Evolutionary conservation across 208 protist species (phyloP).

Genomic region (Wallacemonas sp.): DNA sequence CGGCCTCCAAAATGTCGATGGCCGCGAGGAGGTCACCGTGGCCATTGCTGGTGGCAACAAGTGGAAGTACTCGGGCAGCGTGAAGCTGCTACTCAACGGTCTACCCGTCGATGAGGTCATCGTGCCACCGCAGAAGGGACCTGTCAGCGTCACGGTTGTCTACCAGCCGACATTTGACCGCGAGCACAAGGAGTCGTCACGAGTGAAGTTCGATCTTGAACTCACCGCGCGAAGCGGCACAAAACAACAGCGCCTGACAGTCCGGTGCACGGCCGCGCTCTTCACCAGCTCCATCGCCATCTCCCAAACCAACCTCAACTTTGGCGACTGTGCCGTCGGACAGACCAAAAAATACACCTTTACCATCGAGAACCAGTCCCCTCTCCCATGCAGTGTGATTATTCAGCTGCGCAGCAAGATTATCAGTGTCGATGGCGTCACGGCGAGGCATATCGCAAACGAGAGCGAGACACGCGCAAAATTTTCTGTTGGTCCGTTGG

Average conservation of each 20-base stretch:
- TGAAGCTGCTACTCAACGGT: constrained; percentile 59
- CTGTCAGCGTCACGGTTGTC: constrained; percentile 37
- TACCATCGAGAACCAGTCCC: constrained; percentile 79
- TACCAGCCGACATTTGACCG: constrained; percentile 61
- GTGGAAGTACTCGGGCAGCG: constrained; percentile 49
- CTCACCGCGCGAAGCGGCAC: constrained; percentile 32
- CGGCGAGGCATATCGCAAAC: constrained; percentile 21
- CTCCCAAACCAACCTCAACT: constrained; percentile 67
- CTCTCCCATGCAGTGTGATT: constrained; percentile 62
- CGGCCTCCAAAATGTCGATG: constrained; percentile 44
- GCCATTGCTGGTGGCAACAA: constrained; percentile 42
- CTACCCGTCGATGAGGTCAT: constrained; percentile 55
- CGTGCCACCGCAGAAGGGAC: constrained; percentile 48
- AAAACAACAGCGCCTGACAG: constrained; percentile 53
- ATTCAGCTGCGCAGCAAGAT: constrained; percentile 88
- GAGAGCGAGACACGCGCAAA: constrained; percentile 60
- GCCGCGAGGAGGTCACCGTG: constrained; percentile 54
- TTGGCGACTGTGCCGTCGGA: constrained; percentile 84
- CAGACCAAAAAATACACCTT: constrained; percentile 74
- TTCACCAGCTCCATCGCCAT: constrained; percentile 83
- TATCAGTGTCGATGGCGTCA: constrained; percentile 73
- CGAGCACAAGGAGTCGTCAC: constrained; percentile 52
- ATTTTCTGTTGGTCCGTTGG: constrained; percentile 70
- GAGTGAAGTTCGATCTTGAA: constrained; percentile 78
- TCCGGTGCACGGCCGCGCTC: constrained; percentile 69